A percentile compares a stretch with the other conserved stretches of the same genome.
Evolutionary conservation across 1,284 basidiomycete genomes (phyloP).

Genomic region (Xerocomus minutiporus): DNA sequence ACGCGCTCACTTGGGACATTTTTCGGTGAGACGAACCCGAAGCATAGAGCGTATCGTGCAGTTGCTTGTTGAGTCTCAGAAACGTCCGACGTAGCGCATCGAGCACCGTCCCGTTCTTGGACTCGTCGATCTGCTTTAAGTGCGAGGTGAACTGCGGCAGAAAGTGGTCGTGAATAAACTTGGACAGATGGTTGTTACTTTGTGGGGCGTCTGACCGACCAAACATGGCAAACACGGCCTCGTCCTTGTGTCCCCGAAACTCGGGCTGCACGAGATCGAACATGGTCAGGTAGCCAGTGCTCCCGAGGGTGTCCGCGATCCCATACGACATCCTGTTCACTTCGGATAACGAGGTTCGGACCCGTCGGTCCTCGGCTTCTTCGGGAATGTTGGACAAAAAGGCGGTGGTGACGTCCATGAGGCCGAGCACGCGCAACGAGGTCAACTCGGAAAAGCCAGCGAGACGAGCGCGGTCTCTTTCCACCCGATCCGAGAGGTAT

Average conservation of each 20-base stretch:
- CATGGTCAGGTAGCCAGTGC: slow-evolving; percentile 77
- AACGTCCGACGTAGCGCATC: slow-evolving; percentile 86
- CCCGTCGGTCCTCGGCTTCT: slow-evolving; percentile 86
- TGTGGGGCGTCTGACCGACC: slow-evolving; percentile 69
- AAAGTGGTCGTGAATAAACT: slow-evolving; percentile 82
- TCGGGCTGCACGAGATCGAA: slow-evolving; percentile 91
- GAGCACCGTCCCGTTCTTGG: slow-evolving; percentile 48
- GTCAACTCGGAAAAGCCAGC: slow-evolving; percentile 86
- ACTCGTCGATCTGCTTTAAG: slow-evolving; percentile 40
- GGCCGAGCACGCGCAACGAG: slow-evolving; percentile 83
- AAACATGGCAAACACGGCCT: slow-evolving; percentile 97
- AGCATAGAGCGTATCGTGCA: slow-evolving; percentile 61
- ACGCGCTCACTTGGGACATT: slow-evolving; percentile 60
- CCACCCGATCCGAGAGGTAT: slow-evolving; percentile 21
- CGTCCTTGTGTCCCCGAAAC: slow-evolving; percentile 73
- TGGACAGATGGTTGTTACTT: slow-evolving; percentile 63
- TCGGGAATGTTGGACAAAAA: slow-evolving; percentile 79
- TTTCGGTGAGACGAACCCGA: slow-evolving; percentile 50
- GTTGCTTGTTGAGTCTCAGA: slow-evolving; percentile 75
- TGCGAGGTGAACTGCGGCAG: slow-evolving; percentile 56
- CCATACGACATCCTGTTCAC: slow-evolving; percentile 95
- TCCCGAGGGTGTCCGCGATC: slow-evolving; percentile 92
- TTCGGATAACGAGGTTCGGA: slow-evolving; percentile 88
- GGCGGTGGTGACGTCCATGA: slow-evolving; percentile 97
- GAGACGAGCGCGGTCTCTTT: slow-evolving; percentile 41